phyloP scores from a whole-genome alignment of 495 filamentous ascomycete species.

The Penicillium maclennaniae region DNA sequence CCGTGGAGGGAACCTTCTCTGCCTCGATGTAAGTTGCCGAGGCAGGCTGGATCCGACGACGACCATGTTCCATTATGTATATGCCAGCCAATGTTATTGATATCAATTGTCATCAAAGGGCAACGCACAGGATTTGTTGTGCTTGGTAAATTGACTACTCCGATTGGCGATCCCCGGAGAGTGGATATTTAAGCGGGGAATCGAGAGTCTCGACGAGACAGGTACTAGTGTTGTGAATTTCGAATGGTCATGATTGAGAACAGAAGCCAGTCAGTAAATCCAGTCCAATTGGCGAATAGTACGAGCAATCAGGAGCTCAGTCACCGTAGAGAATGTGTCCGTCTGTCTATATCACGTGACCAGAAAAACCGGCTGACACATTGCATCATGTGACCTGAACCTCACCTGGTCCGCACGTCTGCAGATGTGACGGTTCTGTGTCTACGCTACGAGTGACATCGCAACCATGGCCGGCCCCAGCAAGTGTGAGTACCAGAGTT shows the following conservation, averaged over 20 bases:
- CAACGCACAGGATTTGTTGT: background rate
- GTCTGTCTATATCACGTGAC: background rate
- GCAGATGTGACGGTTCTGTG: conserved; percentile 2
- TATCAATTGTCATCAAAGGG: background rate
- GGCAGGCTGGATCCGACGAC: background rate
- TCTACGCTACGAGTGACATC: conserved; percentile 15
- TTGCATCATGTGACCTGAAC: background rate
- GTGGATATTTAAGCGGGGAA: background rate
- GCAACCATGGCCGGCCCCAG: conserved; percentile 48
- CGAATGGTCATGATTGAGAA: background rate
- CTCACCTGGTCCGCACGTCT: conserved; percentile 7
- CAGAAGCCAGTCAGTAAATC: background rate
- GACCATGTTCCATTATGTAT: background rate
- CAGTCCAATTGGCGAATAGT: background rate
- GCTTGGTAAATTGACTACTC: background rate
- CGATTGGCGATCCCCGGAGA: background rate
- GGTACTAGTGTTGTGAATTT: background rate
- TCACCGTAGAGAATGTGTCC: no score
- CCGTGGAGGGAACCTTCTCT: conserved; percentile 55
- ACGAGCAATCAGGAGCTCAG: background rate
- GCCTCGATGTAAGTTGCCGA: conserved; percentile 33
- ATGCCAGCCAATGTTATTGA: background rate
- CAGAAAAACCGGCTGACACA: background rate
- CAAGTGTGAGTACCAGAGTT: conserved; percentile 37
- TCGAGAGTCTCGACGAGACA: background rate